Conservation (phyloP, 306 rosid genomes). For the Lathyrus tuberosus region DNA sequence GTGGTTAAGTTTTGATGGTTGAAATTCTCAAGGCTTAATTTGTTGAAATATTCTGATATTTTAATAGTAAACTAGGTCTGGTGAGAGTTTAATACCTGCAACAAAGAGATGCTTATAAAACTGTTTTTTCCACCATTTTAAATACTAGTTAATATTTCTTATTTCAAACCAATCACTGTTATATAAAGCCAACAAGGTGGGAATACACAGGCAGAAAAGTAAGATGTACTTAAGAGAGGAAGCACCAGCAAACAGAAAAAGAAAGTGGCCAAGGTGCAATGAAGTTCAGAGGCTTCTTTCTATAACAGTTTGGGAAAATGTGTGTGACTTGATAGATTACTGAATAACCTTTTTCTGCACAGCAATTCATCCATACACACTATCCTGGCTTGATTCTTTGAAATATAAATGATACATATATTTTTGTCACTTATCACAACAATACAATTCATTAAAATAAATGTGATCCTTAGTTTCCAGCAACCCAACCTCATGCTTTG, state of each 20-base stretch:
- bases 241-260: neutral
- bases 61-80: too few species aligned
- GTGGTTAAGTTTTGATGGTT: slow-evolving; percentile 11
- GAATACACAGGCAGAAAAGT: neutral
- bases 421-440: slow-evolving; percentile 43
- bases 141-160: neutral
- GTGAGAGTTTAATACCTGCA: neutral
- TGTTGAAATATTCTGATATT: neutral
- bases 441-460: slow-evolving; percentile 44
- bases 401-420: slow-evolving; percentile 52
- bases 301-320: neutral
- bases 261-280: neutral
- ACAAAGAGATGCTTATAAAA: neutral
- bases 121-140: neutral
- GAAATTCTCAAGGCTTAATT: neutral
- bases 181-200: neutral
- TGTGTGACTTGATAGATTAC: slow-evolving; percentile 6
- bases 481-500: slow-evolving; percentile 57
- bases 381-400: slow-evolving; percentile 35
- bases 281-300: slow-evolving; percentile 14
- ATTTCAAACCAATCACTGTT: neutral
- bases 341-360: slow-evolving; percentile 31
- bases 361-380: slow-evolving; percentile 41
- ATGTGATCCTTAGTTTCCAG: slow-evolving; percentile 6
- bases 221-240: neutral